Evolutionary conservation across 352 stramenopile species (phyloP).

Genomic region (Thalassiosira mediterranea): DNA sequence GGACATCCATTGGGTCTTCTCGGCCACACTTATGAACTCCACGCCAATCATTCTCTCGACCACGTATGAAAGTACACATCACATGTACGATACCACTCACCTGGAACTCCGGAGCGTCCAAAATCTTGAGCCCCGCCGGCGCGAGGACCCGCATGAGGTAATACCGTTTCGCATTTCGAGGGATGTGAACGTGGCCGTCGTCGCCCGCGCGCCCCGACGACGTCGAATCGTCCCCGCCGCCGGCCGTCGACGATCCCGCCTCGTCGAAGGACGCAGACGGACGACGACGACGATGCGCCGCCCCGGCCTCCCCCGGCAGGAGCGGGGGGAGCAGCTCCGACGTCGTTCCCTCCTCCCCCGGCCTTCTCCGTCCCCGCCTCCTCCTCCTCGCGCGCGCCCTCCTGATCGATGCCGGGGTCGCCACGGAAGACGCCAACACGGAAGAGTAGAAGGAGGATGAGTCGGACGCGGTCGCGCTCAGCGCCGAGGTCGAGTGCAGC

Average conservation of each 20-base stretch:
- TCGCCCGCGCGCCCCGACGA: conserved; percentile 26
- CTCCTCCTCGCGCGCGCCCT: conserved; percentile 37
- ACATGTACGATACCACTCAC: conserved; percentile 44
- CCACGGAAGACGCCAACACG: conserved; percentile 37
- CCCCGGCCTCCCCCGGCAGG: neutral
- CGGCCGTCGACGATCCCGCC: conserved; percentile 23
- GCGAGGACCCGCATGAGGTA: conserved; percentile 76
- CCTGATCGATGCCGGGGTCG: conserved; percentile 44
- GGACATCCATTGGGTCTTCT: neutral
- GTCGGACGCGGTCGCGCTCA: conserved; percentile 17
- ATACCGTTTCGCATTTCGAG: neutral
- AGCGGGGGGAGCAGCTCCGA: too few species aligned
- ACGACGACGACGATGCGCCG: neutral
- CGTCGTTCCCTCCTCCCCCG: too few species aligned
- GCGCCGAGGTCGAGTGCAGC: conserved; percentile 7
- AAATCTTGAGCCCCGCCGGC: conserved; percentile 75
- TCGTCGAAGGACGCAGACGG: conserved; percentile 42
- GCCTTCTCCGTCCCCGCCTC: too few species aligned
- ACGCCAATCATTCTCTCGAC: neutral
- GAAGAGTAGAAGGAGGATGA: conserved; percentile 48
- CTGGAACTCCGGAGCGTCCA: conserved; percentile 82
- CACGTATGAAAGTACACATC: neutral
- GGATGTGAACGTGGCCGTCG: neutral
- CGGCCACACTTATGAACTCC: neutral
- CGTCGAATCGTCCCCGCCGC: conserved; percentile 33